Conservation (phyloP, 2,329 filamentous ascomycete species). For the Celoporthe dispersa region DNA sequence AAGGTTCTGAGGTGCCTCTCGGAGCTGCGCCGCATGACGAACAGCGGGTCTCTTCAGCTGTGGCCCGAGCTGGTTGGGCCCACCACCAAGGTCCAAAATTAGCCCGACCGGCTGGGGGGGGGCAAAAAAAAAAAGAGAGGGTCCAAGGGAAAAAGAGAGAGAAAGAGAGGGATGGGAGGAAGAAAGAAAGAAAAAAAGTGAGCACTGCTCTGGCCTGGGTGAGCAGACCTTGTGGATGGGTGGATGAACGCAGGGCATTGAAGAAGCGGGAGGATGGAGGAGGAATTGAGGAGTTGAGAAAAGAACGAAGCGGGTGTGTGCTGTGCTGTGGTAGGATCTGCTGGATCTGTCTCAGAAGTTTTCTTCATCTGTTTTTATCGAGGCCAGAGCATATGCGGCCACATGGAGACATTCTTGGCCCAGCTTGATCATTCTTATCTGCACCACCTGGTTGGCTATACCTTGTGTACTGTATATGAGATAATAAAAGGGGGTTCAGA, state of each 20-base stretch:
- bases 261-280: background rate
- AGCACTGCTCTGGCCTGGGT: background rate
- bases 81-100: background rate
- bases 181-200: background rate
- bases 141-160: background rate
- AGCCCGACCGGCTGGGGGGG: background rate
- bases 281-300: background rate
- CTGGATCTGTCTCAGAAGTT: slow-evolving; percentile 4
- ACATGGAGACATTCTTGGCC: background rate
- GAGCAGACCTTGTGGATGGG: background rate
- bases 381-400: background rate
- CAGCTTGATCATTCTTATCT: background rate
- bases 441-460: too few species aligned
- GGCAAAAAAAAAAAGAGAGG: background rate
- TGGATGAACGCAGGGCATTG: background rate
- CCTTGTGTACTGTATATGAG: background rate
- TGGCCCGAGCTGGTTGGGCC: background rate
- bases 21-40: slow-evolving; percentile 5
- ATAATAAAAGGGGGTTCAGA: background rate
- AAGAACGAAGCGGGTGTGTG: background rate
- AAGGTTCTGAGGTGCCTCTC: background rate
- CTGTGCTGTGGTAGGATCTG: background rate
- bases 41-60: background rate
- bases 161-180: background rate
- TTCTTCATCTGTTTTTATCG: background rate